Base-by-base conservation (phyloP, 2,329 filamentous ascomycete genomes). In the Furcasterigmium sp. region DNA sequence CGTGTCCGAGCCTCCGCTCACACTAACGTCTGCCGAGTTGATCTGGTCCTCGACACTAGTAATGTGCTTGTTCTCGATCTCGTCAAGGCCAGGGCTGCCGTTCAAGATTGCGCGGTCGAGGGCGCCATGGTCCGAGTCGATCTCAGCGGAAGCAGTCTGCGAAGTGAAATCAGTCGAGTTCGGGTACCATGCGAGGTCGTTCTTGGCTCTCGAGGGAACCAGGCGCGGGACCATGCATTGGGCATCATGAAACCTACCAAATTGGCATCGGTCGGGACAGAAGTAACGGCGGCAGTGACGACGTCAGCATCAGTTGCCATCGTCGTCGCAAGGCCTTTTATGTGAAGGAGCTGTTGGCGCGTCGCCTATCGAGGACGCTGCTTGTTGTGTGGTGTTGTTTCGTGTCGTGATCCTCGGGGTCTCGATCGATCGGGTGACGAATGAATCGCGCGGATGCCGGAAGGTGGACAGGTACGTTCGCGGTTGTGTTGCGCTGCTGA, bases 1-100 rank as follows among this genome's bases (percentile, higher is more conserved):
- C 32, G 80, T 88, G 64, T 91, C 87, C 44, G 87, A 91, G 54
- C 82, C 83, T 53, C 83, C 85, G 60, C 82, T 88, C 50, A 79
- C 72, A 59, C 85, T 87, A 49, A 80, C 80, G 55, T 84, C 79
- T 51, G 78, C 73, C 46, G 82, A 84, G 58, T 76, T 74, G 50
- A 75, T 65, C 51, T 75, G 69, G 56, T 82, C 72, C 56, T 84
- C 80, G 48, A 79, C 69, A 47, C 68, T 72, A 57, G 69, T 67
- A 57, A 78, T 75, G 57, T 73, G 73, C 62, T 76, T 80, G 56
- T 77, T 76, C 54, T 73, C 75, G 52, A 73, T 64, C 47, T 78
- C 76, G 54, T 80, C 69, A 57, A 62, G 62, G 52, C 68, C 60
- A 48, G 59, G 51, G 38, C 58, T 65, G 61, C 73, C 73, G 58